Evolutionary conservation across 2,329 filamentous ascomycete species (phyloP), one percentile per base, ranked within the genome.

Genomic region (Alternaria hordeiaustralica): DNA sequence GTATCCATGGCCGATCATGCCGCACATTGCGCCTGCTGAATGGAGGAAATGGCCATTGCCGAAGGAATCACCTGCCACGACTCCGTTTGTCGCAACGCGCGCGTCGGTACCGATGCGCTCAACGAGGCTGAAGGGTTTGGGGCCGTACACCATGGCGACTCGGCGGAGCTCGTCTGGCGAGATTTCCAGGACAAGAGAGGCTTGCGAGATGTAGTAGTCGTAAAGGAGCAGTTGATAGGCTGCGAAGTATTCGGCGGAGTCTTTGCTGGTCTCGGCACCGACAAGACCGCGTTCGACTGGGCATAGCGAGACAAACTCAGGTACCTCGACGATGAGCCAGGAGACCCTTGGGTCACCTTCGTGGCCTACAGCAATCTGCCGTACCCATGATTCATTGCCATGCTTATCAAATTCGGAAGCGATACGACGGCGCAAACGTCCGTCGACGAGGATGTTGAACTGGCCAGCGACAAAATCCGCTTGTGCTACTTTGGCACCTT

Each of bases 201-300:
- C 67, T 54, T 68, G 66, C 9, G 61, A 61, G 43, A 70, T 65
- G 58, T 68, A 70, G 41, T 63, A 70, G 26, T 70, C 66, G 53
- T 67, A 67, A 4, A 70, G 63, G 3, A 70, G 54, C n/a, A 67
- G 28, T 33, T 68, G 67, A 36, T 68, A 67, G 4, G 61, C 61
- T 25, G 66, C 65, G 18, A 68, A 70, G 56, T 68, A 70, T 49
- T 67, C 63, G 2, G 63, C 46, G 0, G 63, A 67, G 5, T 67
- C 61, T 55, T 67, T 65, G 26, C 59, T 57, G 3, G 62, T 59
- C 25, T 28, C 43, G 28, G 49, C 11, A 41, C 65, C 20, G 53
- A 61, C 55, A 5, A 62, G 47, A 3, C 60, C 55, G 11, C 60
- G 47, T 2, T 30, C 55, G 3, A 44, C 25, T 12, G 60, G 60